Conservation (phyloP, 371 early-diverging fungal genomes). For the Chytridium lagenaria region DNA sequence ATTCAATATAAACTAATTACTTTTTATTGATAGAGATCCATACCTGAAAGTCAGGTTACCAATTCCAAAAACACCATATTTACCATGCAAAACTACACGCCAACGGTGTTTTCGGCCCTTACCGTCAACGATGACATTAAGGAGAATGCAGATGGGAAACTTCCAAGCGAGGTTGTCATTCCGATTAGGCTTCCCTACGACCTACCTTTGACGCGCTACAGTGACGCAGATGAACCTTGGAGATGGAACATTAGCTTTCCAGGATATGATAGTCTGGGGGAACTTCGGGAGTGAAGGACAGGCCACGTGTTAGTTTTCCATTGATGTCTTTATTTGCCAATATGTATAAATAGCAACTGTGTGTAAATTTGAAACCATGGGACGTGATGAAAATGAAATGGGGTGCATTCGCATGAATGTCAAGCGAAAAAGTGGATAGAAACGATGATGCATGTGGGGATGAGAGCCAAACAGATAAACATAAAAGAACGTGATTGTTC, state of each 20-base stretch:
- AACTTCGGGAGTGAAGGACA: slow-evolving; percentile 9
- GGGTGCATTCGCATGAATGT: too few species aligned
- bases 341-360: too few species aligned
- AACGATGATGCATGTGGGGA: too few species aligned
- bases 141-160: not conserved
- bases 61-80: not conserved
- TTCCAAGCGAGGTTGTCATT: slow-evolving; percentile 30
- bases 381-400: too few species aligned
- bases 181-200: slow-evolving; percentile 67
- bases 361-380: too few species aligned
- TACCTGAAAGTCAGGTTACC: not conserved
- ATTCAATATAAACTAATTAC: not conserved
- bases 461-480: too few species aligned
- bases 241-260: slow-evolving; percentile 37
- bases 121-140: not conserved
- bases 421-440: too few species aligned
- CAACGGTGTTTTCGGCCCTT: too few species aligned
- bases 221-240: slow-evolving; percentile 38
- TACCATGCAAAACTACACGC: too few species aligned
- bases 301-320: too few species aligned
- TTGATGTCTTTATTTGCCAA: too few species aligned
- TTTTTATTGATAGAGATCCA: not conserved
- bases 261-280: slow-evolving; percentile 30
- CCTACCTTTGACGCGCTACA: slow-evolving; percentile 61
- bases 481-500: too few species aligned